A percentile compares a stretch with the other conserved stretches of the same genome.
These are phyloP conservation scores for Lichtheimia hyalospora DNA, from an alignment of 371 early-diverging fungal species.

Conservation along the genomic window DNA sequence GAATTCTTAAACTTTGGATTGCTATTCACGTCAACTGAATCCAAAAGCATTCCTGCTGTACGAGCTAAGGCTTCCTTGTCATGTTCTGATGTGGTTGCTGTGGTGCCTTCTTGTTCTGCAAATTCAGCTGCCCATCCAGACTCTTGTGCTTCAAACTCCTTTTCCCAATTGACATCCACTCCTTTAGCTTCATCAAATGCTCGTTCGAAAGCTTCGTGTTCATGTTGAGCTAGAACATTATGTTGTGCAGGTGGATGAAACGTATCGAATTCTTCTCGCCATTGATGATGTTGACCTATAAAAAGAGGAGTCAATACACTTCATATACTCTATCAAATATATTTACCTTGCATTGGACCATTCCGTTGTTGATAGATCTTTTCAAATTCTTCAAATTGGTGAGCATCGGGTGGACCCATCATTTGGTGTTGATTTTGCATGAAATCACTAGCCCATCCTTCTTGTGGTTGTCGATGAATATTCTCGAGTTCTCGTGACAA, in stretches of 20 bases:
- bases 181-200: slow-evolving; percentile 75
- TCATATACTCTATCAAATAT: neutral
- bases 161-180: slow-evolving; percentile 44
- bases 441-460: slow-evolving; percentile 74
- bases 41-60: slow-evolving; percentile 83
- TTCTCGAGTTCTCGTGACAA: slow-evolving; percentile 57
- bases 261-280: slow-evolving; percentile 47
- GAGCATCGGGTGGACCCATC: slow-evolving; percentile 22
- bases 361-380: slow-evolving; percentile 45
- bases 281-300: slow-evolving; percentile 22
- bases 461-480: slow-evolving; percentile 33
- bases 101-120: slow-evolving; percentile 22
- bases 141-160: slow-evolving; percentile 53
- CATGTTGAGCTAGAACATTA: slow-evolving; percentile 39
- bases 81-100: slow-evolving; percentile 6
- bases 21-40: slow-evolving; percentile 68
- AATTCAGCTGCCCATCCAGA: slow-evolving; percentile 57
- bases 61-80: slow-evolving; percentile 72
- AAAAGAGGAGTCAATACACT: neutral
- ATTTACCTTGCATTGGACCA: neutral
- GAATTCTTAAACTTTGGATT: slow-evolving; percentile 94
- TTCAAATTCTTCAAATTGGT: slow-evolving; percentile 62
- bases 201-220: slow-evolving; percentile 64
- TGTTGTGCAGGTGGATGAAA: slow-evolving; percentile 26
- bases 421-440: slow-evolving; percentile 47